These are phyloP conservation scores for Tilletia indica DNA, from an alignment of 1,284 basidiomycete genomes.

Conservation along the genomic window DNA sequence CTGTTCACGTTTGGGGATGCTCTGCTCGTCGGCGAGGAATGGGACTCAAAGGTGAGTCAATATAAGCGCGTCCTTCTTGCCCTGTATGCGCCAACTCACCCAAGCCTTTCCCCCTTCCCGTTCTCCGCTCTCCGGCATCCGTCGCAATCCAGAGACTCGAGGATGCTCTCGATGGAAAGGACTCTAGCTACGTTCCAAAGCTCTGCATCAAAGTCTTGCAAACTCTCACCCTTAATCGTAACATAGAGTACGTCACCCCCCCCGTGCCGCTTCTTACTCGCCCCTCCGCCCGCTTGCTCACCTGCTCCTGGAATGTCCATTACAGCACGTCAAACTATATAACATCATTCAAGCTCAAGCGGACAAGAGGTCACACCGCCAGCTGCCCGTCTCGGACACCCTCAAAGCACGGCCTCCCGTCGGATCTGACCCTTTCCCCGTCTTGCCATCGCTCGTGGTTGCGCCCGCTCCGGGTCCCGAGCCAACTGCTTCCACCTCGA, in stretches of 20 bases:
- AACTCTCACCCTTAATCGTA: conserved; percentile 60
- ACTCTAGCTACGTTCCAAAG: conserved; percentile 57
- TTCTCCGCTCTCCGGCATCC: background rate
- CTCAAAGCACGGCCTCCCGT: conserved; percentile 5
- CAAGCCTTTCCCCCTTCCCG: background rate
- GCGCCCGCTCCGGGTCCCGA: background rate
- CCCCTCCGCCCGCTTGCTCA: background rate
- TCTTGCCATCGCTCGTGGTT: background rate
- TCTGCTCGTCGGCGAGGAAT: conserved; percentile 49
- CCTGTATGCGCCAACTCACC: background rate
- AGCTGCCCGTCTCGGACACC: conserved; percentile 3
- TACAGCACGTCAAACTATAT: conserved; percentile 26
- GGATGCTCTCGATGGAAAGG: conserved; percentile 59
- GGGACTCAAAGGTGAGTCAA: conserved; percentile 40
- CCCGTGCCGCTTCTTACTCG: background rate
- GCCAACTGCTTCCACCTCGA: background rate
- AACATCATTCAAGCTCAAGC: background rate
- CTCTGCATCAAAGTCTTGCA: conserved; percentile 59
- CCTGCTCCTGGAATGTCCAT: conserved; percentile 27
- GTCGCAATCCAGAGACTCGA: conserved; percentile 56
- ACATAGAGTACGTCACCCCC: conserved; percentile 57
- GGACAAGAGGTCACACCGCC: conserved; percentile 1
- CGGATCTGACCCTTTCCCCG: conserved; percentile 10
- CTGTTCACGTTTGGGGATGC: conserved; percentile 54
- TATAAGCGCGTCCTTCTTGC: background rate